phyloP scores from a whole-genome alignment of 495 filamentous ascomycete species.

The Penicillium fimorum region DNA sequence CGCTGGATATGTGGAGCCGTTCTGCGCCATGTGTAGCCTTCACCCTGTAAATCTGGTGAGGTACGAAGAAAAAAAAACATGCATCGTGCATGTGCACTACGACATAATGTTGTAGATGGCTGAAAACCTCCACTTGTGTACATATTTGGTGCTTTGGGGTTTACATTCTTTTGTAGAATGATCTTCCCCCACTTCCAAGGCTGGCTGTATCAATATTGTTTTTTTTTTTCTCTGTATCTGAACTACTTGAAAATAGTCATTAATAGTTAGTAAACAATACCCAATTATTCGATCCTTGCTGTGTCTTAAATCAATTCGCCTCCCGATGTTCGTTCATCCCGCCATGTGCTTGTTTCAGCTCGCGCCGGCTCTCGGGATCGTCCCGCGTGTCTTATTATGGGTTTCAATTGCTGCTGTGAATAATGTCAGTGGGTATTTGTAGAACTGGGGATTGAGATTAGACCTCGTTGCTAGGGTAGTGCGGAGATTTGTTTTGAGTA shows the following conservation, averaged over 20 bases:
- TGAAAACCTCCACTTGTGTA: background rate
- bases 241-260: background rate
- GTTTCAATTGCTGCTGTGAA: background rate
- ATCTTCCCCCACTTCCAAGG: background rate
- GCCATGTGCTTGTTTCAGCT: conserved; percentile 1
- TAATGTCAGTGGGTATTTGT: background rate
- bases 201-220: background rate
- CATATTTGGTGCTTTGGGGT: background rate
- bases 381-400: background rate
- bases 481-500: no score
- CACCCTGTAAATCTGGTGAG: background rate
- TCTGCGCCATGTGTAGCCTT: background rate
- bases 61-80: background rate
- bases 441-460: background rate
- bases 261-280: background rate
- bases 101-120: background rate
- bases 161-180: background rate
- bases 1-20: background rate
- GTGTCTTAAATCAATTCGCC: background rate
- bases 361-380: background rate
- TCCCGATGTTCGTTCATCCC: background rate
- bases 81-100: background rate
- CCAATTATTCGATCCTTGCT: background rate
- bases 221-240: background rate
- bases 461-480: background rate